Evolutionary conservation across 2,329 filamentous ascomycete species (phyloP).

Genomic region (Apiospora malaysiana): DNA sequence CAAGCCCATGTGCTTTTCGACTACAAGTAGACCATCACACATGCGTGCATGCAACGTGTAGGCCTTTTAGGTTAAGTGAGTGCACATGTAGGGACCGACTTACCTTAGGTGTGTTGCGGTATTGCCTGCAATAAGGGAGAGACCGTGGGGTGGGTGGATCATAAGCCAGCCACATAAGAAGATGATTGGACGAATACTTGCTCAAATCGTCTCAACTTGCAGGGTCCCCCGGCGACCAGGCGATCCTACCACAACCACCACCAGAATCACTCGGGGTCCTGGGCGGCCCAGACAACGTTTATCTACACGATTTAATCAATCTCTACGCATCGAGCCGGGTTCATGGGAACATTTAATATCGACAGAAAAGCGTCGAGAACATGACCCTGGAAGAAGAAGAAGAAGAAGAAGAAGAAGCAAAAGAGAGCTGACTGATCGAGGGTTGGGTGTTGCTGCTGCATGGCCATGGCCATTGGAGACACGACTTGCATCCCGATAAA

Average conservation of each 20-base stretch:
- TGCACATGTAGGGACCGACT: neutral
- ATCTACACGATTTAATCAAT: neutral
- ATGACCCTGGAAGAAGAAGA: neutral
- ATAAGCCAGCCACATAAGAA: neutral
- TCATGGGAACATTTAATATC: neutral
- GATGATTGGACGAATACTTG: constrained; percentile 10
- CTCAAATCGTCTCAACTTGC: constrained; percentile 3
- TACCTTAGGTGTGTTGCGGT: neutral
- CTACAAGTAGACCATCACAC: neutral
- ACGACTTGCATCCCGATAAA: neutral
- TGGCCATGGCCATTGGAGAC: neutral
- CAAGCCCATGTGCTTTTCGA: neutral
- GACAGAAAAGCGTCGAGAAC: neutral
- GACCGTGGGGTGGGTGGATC: neutral
- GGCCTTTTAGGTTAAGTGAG: neutral
- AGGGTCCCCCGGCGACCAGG: constrained; percentile 3
- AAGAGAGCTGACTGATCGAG: too few species aligned
- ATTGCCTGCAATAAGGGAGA: neutral
- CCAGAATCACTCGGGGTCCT: neutral
- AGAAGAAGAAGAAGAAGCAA: too few species aligned
- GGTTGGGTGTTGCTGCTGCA: neutral
- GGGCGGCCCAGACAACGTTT: neutral
- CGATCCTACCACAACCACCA: neutral
- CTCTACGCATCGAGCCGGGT: neutral
- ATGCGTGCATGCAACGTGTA: neutral